Conservation (phyloP, 345 rosid species). For the Cardamine occulta region DNA sequence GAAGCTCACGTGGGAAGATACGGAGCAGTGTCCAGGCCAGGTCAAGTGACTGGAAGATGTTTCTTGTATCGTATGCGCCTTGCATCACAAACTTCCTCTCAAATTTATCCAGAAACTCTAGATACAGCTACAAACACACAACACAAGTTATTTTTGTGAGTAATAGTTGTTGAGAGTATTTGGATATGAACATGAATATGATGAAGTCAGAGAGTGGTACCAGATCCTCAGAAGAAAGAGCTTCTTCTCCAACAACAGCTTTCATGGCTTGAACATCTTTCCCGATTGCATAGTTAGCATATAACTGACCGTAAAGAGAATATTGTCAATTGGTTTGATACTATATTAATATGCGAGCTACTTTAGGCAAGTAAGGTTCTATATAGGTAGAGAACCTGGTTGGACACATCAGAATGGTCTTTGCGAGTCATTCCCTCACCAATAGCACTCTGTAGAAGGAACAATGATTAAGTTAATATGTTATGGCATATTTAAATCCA, state of each 20-base stretch:
- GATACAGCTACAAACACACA: conserved; percentile 52
- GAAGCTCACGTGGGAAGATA: conserved; percentile 99
- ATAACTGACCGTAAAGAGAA: conserved; percentile 51
- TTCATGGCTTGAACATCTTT: conserved; percentile 99
- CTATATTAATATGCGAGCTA: background rate
- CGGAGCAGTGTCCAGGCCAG: conserved; percentile 97
- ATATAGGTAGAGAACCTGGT: conserved; percentile 47
- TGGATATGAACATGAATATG: background rate
- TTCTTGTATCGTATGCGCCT: conserved; percentile 98
- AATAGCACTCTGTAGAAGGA: conserved; percentile 87
- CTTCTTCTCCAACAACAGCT: conserved; percentile 99
- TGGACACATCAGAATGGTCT: conserved; percentile 97
- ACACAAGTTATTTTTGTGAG: conserved; percentile 4
- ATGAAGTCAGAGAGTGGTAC: conserved; percentile 31
- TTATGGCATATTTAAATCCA: background rate
- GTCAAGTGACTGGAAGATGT: conserved; percentile 96
- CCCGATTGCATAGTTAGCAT: conserved; percentile 99
- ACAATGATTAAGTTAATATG: conserved; percentile 6
- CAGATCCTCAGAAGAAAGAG: conserved; percentile 99
- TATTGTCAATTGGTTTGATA: background rate
- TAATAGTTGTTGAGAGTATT: background rate
- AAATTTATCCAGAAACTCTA: conserved; percentile 96
- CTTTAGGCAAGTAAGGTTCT: conserved; percentile 1
- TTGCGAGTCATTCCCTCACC: conserved; percentile 99
- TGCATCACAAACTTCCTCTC: conserved; percentile 96